Base-by-base conservation (phyloP, 164 flowering plant species). In the Sedum album region DNA sequence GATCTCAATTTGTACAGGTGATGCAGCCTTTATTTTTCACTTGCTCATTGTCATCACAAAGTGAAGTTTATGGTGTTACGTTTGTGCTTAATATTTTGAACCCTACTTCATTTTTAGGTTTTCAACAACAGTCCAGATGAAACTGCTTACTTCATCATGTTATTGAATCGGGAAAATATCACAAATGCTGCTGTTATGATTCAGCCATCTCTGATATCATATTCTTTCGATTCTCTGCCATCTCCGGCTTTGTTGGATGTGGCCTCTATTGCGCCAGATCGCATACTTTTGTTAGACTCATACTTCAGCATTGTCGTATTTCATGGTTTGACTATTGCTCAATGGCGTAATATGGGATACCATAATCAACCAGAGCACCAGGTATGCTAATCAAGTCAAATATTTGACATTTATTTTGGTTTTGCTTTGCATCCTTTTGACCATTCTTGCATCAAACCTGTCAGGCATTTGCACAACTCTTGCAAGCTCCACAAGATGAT, bases 91-190 rank as follows among this genome's bases (percentile, higher is more conserved):
- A 6, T 26, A 69, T 49, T 35, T 51, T 15, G 55, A 66, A 26
- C 15, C 48, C 44, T n/a, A n/a, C 42, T 48, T 30, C 31, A 68
- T 64, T 67, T 61, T 68, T 79, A 94, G 99, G 99, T 94, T 53
- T 94, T 94, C 65, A 94, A 94, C 74, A 94, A 94, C 76, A 94
- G 99, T 79, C 99, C 99, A 38, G 97, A 94, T 77, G 97, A 94
- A 77, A 94, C 97, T 2, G 99, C 99, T 67, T 94, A 91, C 76
- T 94, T 94, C 76, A 93, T 97, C 71, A 88, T 94, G 86, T 69
- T 94, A 73, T 71, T 94, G 70, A 88, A 91, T 77, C 80, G 93
- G 73, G 97, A 94, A 73, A 88, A 76, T 49, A 74, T 94, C 57
- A 75, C 82, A 60, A 94, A 90, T 81, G 86, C 97, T 42, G 91